Conservation (phyloP, 2,329 filamentous ascomycete species). For the Penicillium freii region DNA sequence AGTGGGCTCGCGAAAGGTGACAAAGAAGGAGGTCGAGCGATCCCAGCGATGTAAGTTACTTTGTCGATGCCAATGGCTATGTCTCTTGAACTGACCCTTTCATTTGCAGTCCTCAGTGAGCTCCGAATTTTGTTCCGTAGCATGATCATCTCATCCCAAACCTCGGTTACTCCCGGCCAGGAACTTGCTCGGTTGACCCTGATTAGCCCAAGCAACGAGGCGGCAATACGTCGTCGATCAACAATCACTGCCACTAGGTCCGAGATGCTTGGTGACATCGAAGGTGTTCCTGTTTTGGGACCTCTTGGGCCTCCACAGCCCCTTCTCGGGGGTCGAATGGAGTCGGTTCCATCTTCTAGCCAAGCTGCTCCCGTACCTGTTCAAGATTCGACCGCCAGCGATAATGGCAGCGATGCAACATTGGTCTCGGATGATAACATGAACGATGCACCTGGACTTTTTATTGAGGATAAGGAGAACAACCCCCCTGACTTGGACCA, state of each 20-base stretch:
- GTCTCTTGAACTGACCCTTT: slow-evolving; percentile 18
- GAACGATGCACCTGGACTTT: slow-evolving; percentile 17
- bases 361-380: slow-evolving; percentile 18
- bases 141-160: slow-evolving; percentile 62
- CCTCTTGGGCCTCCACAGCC: slow-evolving; percentile 43
- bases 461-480: slow-evolving; percentile 43
- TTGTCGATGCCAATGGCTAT: neutral
- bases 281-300: slow-evolving; percentile 47
- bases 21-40: slow-evolving; percentile 56
- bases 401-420: slow-evolving; percentile 36
- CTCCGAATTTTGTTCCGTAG: slow-evolving; percentile 68
- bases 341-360: slow-evolving; percentile 4
- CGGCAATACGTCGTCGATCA: slow-evolving; percentile 50
- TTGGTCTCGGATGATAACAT: slow-evolving; percentile 35
- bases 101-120: slow-evolving; percentile 65
- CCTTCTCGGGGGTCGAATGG: slow-evolving; percentile 20
- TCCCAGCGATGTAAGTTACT: slow-evolving; percentile 70
- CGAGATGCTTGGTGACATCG: slow-evolving; percentile 43
- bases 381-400: slow-evolving; percentile 30
- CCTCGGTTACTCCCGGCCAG: slow-evolving; percentile 68
- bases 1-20: slow-evolving; percentile 71
- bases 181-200: slow-evolving; percentile 78
- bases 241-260: slow-evolving; percentile 37
- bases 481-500: slow-evolving; percentile 19
- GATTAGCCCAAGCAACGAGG: slow-evolving; percentile 58